Evolutionary conservation across 306 rosid species (phyloP), one percentile per base, ranked within the genome.

Genomic region (Quercus suber): DNA sequence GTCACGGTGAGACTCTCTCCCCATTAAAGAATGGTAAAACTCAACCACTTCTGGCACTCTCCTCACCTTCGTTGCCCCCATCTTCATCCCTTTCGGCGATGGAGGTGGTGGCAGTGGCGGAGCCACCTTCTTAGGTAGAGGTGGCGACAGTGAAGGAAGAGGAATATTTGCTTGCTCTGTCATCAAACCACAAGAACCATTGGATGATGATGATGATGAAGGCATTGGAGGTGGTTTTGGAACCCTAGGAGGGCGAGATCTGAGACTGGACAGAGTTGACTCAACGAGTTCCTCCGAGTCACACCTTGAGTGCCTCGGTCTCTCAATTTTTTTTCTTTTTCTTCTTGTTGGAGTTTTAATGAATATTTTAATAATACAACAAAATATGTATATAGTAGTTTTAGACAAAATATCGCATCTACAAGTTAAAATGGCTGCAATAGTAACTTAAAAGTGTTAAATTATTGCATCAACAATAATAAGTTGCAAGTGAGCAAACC

Each of bases 141-240:
- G 89, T 1, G 89, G 92, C 0, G 85, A 77, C 0, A 90, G 89
- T 0, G 90, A 86, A 0, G 88, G 87, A 0, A 84, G 82, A 0
- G 60, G 86, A 74, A 11, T 49, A 49, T 37, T 37, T 0, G 45
- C 45, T 37, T 37, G 45, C 3, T 7, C 11, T 8, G 45, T 37
- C 45, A 7, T 37, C 45, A 8, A 2, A 52, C 69, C 4, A 37
- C 76, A 68, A 56, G 27, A 82, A 55, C 69, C 33, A 31, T 59
- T 76, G 9, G 90, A 73, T 15, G 83, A 59, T 19, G 79, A 73
- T 3, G 90, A 12, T 18, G 89, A 82, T 1, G 89, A 1, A 0
- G 91, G 97, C 45, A 74, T 86, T 23, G 99, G 98, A 17, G 99
- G 99, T 19, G 99, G 99, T 60, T 96, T 96, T 5, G 99, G 98